Conservation (phyloP, 257 asterid species). For the Fraxinus quadrangulata region DNA sequence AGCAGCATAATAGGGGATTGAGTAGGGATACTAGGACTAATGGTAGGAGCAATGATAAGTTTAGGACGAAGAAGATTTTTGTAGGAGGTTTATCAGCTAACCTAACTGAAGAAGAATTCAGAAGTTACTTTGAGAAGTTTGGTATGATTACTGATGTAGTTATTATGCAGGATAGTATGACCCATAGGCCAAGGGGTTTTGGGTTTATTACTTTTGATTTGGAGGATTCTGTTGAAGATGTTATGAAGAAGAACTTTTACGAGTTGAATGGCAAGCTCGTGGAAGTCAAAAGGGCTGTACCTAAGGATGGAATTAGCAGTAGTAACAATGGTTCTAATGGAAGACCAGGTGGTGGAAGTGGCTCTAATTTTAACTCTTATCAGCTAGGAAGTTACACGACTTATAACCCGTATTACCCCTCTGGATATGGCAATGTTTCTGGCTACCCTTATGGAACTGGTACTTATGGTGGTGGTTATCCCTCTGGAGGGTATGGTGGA, state of each 20-base stretch:
- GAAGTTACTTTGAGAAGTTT: slow-evolving; percentile 73
- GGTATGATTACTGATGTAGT: slow-evolving; percentile 91
- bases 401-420: slow-evolving; percentile 48
- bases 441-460: slow-evolving; percentile 68
- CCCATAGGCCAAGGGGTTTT: slow-evolving; percentile 92
- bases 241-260: slow-evolving; percentile 71
- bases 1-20: slow-evolving; percentile 44
- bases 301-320: slow-evolving; percentile 63
- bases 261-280: slow-evolving; percentile 76
- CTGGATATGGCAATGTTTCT: slow-evolving; percentile 52
- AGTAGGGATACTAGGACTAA: slow-evolving; percentile 47
- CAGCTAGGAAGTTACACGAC: slow-evolving; percentile 45
- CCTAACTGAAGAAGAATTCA: slow-evolving; percentile 77
- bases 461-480: slow-evolving; percentile 48
- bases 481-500: slow-evolving; percentile 62
- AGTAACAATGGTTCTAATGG: slow-evolving; percentile 42
- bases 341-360: slow-evolving; percentile 49
- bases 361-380: slow-evolving; percentile 38
- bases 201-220: slow-evolving; percentile 88
- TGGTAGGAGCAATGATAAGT: slow-evolving; percentile 52
- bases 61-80: slow-evolving; percentile 88
- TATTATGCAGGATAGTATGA: slow-evolving; percentile 81
- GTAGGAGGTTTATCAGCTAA: slow-evolving; percentile 91
- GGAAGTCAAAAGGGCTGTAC: slow-evolving; percentile 89
- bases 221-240: slow-evolving; percentile 82